Percentiles rank a stretch among this genome's conserved stretches.
Conservation (phyloP, 2,329 filamentous ascomycete species). For the Colletotrichum brevisporum region DNA sequence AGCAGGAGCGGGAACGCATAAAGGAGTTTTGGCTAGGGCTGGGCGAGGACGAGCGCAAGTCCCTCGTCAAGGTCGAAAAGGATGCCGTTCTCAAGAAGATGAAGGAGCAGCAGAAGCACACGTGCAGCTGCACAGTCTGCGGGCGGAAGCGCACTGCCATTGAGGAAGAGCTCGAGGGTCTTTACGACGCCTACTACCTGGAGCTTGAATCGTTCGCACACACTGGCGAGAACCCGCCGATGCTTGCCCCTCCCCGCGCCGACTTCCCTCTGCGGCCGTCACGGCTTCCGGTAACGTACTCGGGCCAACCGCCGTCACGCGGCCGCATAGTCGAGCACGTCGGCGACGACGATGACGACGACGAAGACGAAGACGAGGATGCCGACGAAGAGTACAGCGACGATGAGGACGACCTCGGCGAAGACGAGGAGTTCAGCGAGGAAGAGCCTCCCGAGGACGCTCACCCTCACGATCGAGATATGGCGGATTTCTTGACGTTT, state of each 20-base stretch:
- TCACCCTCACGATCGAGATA: constrained; percentile 74
- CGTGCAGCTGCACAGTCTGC: constrained; percentile 97
- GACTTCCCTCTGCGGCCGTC: constrained; percentile 73
- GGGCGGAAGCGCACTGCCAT: constrained; percentile 96
- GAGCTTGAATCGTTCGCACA: constrained; percentile 98
- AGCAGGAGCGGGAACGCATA: constrained; percentile 96
- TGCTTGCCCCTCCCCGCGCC: constrained; percentile 77
- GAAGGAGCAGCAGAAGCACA: constrained; percentile 99
- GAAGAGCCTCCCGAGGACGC: constrained; percentile 79
- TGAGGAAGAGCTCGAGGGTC: constrained; percentile 95
- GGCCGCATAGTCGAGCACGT: constrained; percentile 81
- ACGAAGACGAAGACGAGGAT: constrained; percentile 52
- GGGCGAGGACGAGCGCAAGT: constrained; percentile 94
- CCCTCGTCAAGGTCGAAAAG: constrained; percentile 97
- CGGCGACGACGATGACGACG: constrained; percentile 66
- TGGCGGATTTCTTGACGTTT: constrained; percentile 95
- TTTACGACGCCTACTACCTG: constrained; percentile 99
- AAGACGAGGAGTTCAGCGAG: constrained; percentile 68
- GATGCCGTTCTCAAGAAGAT: constrained; percentile 98
- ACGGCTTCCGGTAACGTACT: constrained; percentile 71
- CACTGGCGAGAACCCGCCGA: constrained; percentile 78
- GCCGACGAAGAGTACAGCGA: constrained; percentile 70
- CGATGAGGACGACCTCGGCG: constrained; percentile 68
- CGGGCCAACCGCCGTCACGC: constrained; percentile 78
- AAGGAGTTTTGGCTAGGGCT: constrained; percentile 98